These are phyloP conservation scores for Alloteropsis semialata DNA, from an alignment of 176 grass and related monocot genomes.

Conservation along the genomic window DNA sequence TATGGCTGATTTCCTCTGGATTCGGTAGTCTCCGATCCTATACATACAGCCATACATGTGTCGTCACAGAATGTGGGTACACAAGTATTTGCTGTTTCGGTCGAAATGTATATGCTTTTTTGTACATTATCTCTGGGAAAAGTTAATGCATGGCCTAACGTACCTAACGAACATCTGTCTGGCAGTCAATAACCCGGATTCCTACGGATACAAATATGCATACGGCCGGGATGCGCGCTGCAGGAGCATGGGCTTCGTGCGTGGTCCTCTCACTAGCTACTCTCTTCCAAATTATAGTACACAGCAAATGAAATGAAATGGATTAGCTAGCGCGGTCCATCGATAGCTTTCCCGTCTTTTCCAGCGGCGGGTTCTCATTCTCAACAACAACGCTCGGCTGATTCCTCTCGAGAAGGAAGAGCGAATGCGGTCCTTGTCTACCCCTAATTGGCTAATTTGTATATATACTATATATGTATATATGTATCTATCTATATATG, in stretches of 20 bases:
- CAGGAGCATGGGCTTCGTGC: not conserved
- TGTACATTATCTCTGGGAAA: too few relatives aligned
- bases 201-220: not conserved
- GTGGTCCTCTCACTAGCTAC: conserved; percentile 5
- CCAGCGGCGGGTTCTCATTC: not conserved
- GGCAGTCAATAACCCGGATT: not conserved
- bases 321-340: conserved; percentile 24
- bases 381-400: not conserved
- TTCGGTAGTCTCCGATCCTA: too few relatives aligned
- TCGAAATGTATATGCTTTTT: too few relatives aligned
- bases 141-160: too few relatives aligned
- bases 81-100: too few relatives aligned
- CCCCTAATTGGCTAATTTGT: too few relatives aligned
- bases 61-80: not conserved
- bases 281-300: not conserved
- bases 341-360: not conserved
- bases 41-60: too few relatives aligned
- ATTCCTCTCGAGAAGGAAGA: not conserved
- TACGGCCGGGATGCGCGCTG: not conserved
- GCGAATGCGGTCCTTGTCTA: too few relatives aligned
- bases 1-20: not conserved
- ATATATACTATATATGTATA: not conserved
- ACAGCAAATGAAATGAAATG: not conserved
- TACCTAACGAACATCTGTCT: not conserved
- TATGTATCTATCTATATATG: not conserved